Evolutionary conservation across 2,329 filamentous ascomycete species (phyloP).

Genomic region (Phialophora chinensis): DNA sequence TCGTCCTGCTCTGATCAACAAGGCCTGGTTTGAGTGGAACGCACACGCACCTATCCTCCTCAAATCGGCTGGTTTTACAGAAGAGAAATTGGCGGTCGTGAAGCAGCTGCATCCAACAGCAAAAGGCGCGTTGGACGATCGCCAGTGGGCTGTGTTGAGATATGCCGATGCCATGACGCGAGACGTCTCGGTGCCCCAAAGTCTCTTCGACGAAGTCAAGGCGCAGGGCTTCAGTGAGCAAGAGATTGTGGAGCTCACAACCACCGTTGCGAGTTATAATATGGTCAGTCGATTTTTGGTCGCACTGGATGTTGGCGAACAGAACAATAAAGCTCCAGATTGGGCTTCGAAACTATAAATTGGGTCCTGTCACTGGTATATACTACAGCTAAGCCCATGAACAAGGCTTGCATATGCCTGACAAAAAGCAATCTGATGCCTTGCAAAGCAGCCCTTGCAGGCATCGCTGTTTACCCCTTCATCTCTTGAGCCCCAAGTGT

Average conservation of each 20-base stretch:
- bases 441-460: not conserved
- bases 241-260: constrained; percentile 82
- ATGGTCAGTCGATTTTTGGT: constrained; percentile 86
- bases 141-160: constrained; percentile 68
- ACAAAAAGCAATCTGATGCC: not conserved
- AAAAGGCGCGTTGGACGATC: constrained; percentile 48
- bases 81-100: constrained; percentile 56
- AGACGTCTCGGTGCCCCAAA: constrained; percentile 71
- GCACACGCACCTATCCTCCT: constrained; percentile 78
- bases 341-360: constrained; percentile 23
- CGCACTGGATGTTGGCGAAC: constrained; percentile 70
- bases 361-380: not conserved
- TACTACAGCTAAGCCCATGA: not conserved
- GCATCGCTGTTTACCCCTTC: not conserved
- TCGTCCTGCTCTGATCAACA: constrained; percentile 78
- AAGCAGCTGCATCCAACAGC: constrained; percentile 47
- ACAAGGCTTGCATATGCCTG: not conserved
- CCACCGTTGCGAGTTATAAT: constrained; percentile 86
- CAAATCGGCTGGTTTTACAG: constrained; percentile 61
- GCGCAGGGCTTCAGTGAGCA: constrained; percentile 65
- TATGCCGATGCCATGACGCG: constrained; percentile 87
- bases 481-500: not conserved
- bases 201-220: constrained; percentile 69
- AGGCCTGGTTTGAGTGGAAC: constrained; percentile 84
- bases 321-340: constrained; percentile 44